Evolutionary conservation across 1,284 basidiomycete genomes (phyloP), one percentile per base, ranked within the genome.

Genomic region (Ceratobasidium sp.): DNA sequence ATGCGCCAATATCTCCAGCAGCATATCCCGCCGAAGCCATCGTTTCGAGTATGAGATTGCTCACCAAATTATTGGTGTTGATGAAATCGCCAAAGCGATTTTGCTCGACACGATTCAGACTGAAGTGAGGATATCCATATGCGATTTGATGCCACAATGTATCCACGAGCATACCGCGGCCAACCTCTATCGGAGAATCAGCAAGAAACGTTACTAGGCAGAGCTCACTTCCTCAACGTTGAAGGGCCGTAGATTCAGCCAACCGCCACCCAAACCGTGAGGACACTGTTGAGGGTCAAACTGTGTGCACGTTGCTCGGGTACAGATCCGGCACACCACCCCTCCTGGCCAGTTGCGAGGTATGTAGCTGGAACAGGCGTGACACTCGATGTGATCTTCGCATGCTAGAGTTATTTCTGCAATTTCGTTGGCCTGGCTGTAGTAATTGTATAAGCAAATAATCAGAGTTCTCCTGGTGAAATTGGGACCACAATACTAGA

Each of bases 271-370:
- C 58, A 55, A 53, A 60, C 12, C 3, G 1, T 26, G 28, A 18
- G 60, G 58, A 40, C 71, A 75, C n/a, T 60, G 56, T 26, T 63
- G 33, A 1, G 58, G 71, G n/a, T 75, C 71, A 46, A 75, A 75
- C 20, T 44, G 4, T 15, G n/a, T 55, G n/a, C 71, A 75, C 12
- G 58, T 75, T 9, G 71, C 49, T 7, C 26, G n/a, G 6, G 58
- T 28, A 46, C 71, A 75, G 10, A 49, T 20, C 2, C 28, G 23
- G 40, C 71, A 75, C 33, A 64, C 58, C 6, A 55, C 15, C 28
- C 60, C 15, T 10, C 71, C 23, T 23, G 71, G 71, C 44, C 60
- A 53, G 46, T 75, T 64, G 10, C 44, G 40, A 53, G 71, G 71
- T 10, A 75, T 51, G n/a, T 75, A 75, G 13, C 26, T 26, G 18